Evolutionary conservation across 768 basidiomycete genomes (phyloP), one percentile per base, ranked within the genome.

Genomic region (Collybia sp.): DNA sequence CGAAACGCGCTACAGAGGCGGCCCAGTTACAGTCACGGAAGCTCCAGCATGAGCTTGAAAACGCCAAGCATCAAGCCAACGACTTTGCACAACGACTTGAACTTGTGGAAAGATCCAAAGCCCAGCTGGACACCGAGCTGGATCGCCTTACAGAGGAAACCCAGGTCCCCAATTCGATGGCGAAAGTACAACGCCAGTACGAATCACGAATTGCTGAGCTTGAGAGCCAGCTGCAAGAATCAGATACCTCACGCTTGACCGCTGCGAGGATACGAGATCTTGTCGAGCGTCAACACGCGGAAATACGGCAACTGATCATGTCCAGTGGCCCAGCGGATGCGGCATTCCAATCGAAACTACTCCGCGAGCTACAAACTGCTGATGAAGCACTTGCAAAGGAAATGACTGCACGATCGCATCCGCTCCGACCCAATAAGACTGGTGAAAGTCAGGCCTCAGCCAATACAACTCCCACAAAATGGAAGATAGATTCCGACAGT

Each of bases 241-340:
- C 77, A 1, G 77, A 82, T 45, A 63, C 70, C 12, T 68, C 76
- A 0, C 71, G 74, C 43, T 56, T 66, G 2, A 76, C 75, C 19
- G 75, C 75, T 2, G 62, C 73, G 2, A 74, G 72, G 51, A 81
- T 86, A 53, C 77, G 73, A 53, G 78, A 80, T 32, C 79, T 74
- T 39, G 74, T 87, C 25, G 79, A 81, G 53, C 75, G 73, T 12
- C 84, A 87, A 44, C 85, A 86, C 56, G 75, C 75, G n/a, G 85
- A 88, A 50, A 76, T 88, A 35, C 79, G 84, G 4, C 70, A 77
- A n/a, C 68, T 87, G 17, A 76, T 88, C 44, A 69, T 77, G 65
- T 69, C 69, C 38, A 75, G 72, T 42, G 72, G 72, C 10, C 75
- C 82, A 8, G 70, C 73, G 32, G 85, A 86, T 49, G 75, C 75